phyloP scores from a whole-genome alignment of 257 asterid species.

The Ophiorrhiza pumila region DNA sequence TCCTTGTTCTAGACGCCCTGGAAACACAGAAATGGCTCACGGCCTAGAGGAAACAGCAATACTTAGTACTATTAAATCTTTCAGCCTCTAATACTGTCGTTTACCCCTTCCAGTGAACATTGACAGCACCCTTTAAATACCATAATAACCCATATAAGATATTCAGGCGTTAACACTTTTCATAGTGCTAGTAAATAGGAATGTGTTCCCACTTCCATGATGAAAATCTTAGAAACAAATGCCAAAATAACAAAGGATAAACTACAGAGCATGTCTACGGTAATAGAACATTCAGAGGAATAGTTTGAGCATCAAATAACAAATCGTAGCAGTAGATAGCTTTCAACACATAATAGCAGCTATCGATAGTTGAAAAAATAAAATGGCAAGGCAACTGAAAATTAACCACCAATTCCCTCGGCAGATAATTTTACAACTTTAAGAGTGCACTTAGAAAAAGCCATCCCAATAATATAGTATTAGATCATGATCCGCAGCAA shows the following conservation, averaged over 20 bases:
- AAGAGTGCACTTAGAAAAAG: neutral
- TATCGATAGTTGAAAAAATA: neutral
- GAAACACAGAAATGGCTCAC: no score
- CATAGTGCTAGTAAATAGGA: no score
- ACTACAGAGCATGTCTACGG: neutral
- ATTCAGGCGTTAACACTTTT: no score
- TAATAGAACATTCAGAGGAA: neutral
- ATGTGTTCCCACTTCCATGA: neutral
- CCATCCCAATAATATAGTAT: constrained; percentile 1
- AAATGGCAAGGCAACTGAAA: constrained; percentile 8
- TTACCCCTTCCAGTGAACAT: no score
- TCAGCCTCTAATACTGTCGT: no score
- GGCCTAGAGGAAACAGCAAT: no score
- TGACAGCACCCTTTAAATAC: no score
- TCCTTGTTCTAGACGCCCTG: no score
- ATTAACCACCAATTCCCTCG: neutral
- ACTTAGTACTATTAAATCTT: no score
- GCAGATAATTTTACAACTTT: constrained; percentile 10
- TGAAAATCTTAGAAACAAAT: neutral
- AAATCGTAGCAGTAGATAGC: neutral
- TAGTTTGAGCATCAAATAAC: neutral
- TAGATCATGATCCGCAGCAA: constrained; percentile 65
- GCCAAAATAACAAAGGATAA: neutral
- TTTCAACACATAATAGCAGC: neutral
- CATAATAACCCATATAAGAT: no score